A percentile compares a stretch with the other conserved stretches of the same genome.
Evolutionary conservation across 345 rosid species (phyloP).

Genomic region (Eucalyptus virginea): DNA sequence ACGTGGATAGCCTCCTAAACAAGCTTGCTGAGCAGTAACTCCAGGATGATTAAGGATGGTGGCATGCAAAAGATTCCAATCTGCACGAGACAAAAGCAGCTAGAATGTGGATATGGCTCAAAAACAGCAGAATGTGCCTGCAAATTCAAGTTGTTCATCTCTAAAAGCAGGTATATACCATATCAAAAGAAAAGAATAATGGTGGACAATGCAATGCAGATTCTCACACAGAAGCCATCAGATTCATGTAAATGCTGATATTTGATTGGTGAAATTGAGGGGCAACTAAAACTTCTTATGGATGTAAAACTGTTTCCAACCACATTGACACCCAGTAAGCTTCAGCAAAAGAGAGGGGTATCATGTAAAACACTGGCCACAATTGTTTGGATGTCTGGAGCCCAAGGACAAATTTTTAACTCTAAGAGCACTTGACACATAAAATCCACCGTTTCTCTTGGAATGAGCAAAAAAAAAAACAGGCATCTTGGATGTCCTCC

Average conservation of each 20-base stretch:
- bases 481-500: neutral
- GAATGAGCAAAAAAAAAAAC: neutral
- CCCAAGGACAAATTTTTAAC: neutral
- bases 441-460: neutral
- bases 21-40: conserved; percentile 92
- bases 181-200: neutral
- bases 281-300: too few relatives aligned
- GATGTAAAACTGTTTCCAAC: too few relatives aligned
- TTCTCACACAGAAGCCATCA: conserved; percentile 86
- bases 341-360: conserved; percentile 6
- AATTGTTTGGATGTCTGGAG: neutral
- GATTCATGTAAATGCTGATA: conserved; percentile 84
- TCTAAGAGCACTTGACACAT: neutral
- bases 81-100: conserved; percentile 11
- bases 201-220: neutral
- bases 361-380: neutral
- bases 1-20: conserved; percentile 77
- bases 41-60: conserved; percentile 94
- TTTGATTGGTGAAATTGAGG: neutral
- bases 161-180: neutral
- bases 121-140: neutral
- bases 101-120: neutral
- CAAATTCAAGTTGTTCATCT: neutral
- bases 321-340: neutral
- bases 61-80: conserved; percentile 96